Base-by-base conservation (phyloP, 2,329 filamentous ascomycete species). In the Bretziella fagacearum region DNA sequence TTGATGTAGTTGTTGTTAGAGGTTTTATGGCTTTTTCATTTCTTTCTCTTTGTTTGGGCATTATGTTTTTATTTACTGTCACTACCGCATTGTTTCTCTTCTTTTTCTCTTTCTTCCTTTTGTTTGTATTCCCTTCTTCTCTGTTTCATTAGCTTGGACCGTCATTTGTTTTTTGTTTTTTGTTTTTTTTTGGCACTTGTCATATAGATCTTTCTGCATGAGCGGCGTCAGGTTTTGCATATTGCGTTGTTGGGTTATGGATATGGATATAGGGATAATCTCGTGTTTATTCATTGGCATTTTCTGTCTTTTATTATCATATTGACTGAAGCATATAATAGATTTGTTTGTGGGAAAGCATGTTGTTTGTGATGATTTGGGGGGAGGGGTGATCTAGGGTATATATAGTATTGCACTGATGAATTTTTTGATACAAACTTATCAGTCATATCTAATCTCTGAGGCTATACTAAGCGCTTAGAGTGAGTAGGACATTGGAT, bases 191-290 rank as follows among this genome's bases (percentile, higher is more conserved):
- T 20, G 35, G 35, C 35, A 33, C 20, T 33, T 10, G 33, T 39
- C 35, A 39, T 39, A 35, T 35, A 45, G n/a, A 27, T 17, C 4
- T 6, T 33, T 39, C 35, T 39, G 20, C 35, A 39, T 13, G 35
- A 39, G 18, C 18, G 35, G 35, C 35, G 35, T 39, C 35, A 22
- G 35, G 35, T 39, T 30, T 39, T 39, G 35, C 35, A 39, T 39
- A 39, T 13, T 39, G 35, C 13, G 6, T 39, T 39, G 35, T 23
- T 39, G 35, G 35, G 35, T 22, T 39, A 11, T 8, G 18, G 35
- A 18, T 8, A 39, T 20, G 18, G 13, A 18, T 39, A 39, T 17
- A 20, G 35, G 18, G 20, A 39, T 39, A 17, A n/a, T 39, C 35
- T 8, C 18, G 18, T 39, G n/a, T n/a, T 11, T 39, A 39, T 39